Base-by-base conservation (phyloP, 2,329 filamentous ascomycete genomes). In the Penicillium sp. region DNA sequence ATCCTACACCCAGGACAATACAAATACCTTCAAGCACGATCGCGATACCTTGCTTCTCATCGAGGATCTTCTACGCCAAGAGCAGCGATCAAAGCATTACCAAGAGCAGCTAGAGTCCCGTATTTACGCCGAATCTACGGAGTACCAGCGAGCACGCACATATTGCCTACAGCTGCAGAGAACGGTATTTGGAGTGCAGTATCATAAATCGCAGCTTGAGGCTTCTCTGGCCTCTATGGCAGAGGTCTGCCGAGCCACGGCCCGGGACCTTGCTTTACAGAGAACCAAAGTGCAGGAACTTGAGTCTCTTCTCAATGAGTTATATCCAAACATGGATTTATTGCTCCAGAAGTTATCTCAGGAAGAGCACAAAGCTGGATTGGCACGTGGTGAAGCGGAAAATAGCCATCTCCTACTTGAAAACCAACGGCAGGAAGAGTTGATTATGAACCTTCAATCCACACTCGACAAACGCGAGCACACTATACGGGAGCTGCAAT, bases 341-440 rank as follows among this genome's bases (percentile, higher is more conserved):
- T 15, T 34, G 18, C 19, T 34, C 7, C 32, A 25, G 15, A 34
- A 20, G 14, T 19, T 34, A 16, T 11, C 19, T 15, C n/a, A 11
- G 9, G 19, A 8, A 34, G 32, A 7, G 13, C 19, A 25, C 19
- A 25, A 9, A 15, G 15, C 18, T 15, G 4, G 21, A 34, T 9
- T 6, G n/a, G 7, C 7, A 25, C 13, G 23, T 18, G 32, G 21
- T 23, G 32, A 14, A 14, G 21, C 21, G 11, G 11, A 10, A 4
- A 34, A 34, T 25, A 13, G 32, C 4, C 32, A 25, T 34, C 19
- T 34, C 15, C 32, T 34, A 23, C 32, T 34, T 14, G 32, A 34
- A 20, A 34, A 21, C 13, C 19, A 34, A 34, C 32, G 32, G 10
- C 19, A 34, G 19, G 11, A 34, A 34, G 32, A 34, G 15, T 11